These are phyloP conservation scores for Debaryomycetaceae sp. DNA, from an alignment of 1,139 yeast genomes.

Conservation along the genomic window DNA sequence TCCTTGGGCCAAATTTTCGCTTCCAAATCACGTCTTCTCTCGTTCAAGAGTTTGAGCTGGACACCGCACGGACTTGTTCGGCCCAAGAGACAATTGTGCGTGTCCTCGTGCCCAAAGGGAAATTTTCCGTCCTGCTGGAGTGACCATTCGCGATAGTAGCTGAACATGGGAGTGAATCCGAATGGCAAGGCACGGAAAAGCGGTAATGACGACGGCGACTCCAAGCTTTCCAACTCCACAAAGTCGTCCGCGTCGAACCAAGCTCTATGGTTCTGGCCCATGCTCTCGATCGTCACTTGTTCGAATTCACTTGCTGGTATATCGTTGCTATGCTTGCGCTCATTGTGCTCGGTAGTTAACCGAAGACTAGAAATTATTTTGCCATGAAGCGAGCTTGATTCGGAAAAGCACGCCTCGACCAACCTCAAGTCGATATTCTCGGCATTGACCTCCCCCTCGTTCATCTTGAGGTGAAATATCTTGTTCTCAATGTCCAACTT, in stretches of 20 bases:
- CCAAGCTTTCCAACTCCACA: slow-evolving; percentile 54
- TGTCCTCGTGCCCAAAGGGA: slow-evolving; percentile 60
- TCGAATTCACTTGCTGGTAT: slow-evolving; percentile 8
- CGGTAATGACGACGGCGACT: slow-evolving; percentile 40
- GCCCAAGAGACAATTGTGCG: slow-evolving; percentile 63
- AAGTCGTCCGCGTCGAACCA: slow-evolving; percentile 85
- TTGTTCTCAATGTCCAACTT: slow-evolving; percentile 44
- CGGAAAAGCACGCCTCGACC: slow-evolving; percentile 56
- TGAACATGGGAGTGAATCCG: slow-evolving; percentile 63
- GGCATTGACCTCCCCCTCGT: slow-evolving; percentile 67
- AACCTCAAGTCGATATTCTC: slow-evolving; percentile 64
- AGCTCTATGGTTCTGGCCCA: slow-evolving; percentile 33
- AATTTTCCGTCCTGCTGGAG: slow-evolving; percentile 38
- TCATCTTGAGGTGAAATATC: slow-evolving; percentile 54
- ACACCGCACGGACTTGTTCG: slow-evolving; percentile 42
- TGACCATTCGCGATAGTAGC: slow-evolving; percentile 55
- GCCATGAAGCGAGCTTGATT: slow-evolving; percentile 34
- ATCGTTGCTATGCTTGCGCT: background rate
- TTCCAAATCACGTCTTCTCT: slow-evolving; percentile 33
- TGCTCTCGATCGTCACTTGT: slow-evolving; percentile 16
- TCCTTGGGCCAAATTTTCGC: slow-evolving; percentile 14
- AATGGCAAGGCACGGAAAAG: slow-evolving; percentile 52
- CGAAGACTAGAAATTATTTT: slow-evolving; percentile 35
- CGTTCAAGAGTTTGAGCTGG: slow-evolving; percentile 31
- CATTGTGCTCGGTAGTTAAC: slow-evolving; percentile 1